Conservation (phyloP, 1,139 yeast genomes). For the Petasospora fabianii region DNA sequence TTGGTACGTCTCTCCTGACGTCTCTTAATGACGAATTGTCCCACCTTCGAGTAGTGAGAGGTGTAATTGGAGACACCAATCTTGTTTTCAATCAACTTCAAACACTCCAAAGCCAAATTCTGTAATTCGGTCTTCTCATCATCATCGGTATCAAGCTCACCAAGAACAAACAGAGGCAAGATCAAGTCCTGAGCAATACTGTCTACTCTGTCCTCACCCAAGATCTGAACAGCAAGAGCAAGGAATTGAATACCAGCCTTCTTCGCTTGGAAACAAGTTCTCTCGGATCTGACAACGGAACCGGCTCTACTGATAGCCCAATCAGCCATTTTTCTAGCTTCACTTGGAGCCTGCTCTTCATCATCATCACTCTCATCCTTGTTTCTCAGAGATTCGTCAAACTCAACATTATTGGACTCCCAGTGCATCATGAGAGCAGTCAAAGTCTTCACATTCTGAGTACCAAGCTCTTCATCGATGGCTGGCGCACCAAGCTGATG, state of each 20-base stretch:
- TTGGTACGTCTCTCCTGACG: slow-evolving; percentile 75
- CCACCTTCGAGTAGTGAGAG: slow-evolving; percentile 59
- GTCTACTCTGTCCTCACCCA: slow-evolving; percentile 38
- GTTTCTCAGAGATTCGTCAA: slow-evolving; percentile 25
- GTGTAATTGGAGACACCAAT: slow-evolving; percentile 74
- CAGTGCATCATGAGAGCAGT: slow-evolving; percentile 60
- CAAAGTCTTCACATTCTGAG: slow-evolving; percentile 65
- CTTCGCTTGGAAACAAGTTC: slow-evolving; percentile 53
- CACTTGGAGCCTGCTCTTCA: slow-evolving; percentile 20
- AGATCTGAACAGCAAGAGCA: slow-evolving; percentile 53
- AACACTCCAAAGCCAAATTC: slow-evolving; percentile 62
- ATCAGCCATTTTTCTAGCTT: slow-evolving; percentile 37
- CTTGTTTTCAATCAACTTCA: slow-evolving; percentile 62
- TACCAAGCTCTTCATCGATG: slow-evolving; percentile 60
- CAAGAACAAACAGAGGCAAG: slow-evolving; percentile 55
- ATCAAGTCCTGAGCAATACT: slow-evolving; percentile 46
- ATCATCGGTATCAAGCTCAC: slow-evolving; percentile 42
- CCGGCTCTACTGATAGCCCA: slow-evolving; percentile 63
- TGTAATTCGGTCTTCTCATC: slow-evolving; percentile 49
- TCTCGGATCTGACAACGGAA: slow-evolving; percentile 63
- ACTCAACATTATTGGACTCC: slow-evolving; percentile 46
- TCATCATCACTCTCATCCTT: slow-evolving; percentile 21
- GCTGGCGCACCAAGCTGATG: slow-evolving; percentile 82
- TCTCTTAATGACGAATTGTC: slow-evolving; percentile 53
- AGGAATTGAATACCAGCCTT: slow-evolving; percentile 59